Percentiles rank a stretch among this genome's conserved stretches.
These are phyloP conservation scores for Paxillus ammoniavirescens DNA, from an alignment of 768 basidiomycete species.

Conservation along the genomic window DNA sequence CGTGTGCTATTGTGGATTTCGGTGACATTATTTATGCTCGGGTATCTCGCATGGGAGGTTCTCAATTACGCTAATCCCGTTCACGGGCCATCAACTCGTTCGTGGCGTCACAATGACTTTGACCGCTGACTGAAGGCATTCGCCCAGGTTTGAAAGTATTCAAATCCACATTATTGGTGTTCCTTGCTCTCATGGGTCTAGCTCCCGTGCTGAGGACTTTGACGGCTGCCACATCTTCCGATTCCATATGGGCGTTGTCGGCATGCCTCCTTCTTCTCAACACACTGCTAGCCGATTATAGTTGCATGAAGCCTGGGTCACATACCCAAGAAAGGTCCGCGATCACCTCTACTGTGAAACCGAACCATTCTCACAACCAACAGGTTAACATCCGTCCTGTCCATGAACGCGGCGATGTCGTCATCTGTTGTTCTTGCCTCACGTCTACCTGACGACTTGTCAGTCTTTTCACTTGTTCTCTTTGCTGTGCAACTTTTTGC, in stretches of 20 bases:
- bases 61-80: conserved; percentile 40
- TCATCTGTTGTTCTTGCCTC: conserved; percentile 93
- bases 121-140: conserved; percentile 9
- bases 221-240: conserved; percentile 92
- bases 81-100: conserved; percentile 22
- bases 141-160: conserved; percentile 62
- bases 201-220: conserved; percentile 90
- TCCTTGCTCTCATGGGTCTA: conserved; percentile 84
- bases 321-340: conserved; percentile 59
- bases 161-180: conserved; percentile 84
- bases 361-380: conserved; percentile 24
- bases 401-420: conserved; percentile 89
- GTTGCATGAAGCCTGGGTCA: conserved; percentile 43
- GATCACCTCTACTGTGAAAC: conserved; percentile 18
- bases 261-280: conserved; percentile 82
- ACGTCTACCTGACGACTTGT: conserved; percentile 75
- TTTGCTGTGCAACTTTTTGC: conserved; percentile 83
- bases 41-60: conserved; percentile 64
- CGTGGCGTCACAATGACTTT: conserved; percentile 9
- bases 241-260: conserved; percentile 96
- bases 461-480: conserved; percentile 86
- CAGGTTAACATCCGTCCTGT: conserved; percentile 80
- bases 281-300: conserved; percentile 81
- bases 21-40: conserved; percentile 54
- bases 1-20: conserved; percentile 67